Percentiles rank a stretch among this genome's conserved stretches.
These are phyloP conservation scores for Pochonia chlamydosporia DNA, from an alignment of 2,329 filamentous ascomycete species.

Conservation along the genomic window DNA sequence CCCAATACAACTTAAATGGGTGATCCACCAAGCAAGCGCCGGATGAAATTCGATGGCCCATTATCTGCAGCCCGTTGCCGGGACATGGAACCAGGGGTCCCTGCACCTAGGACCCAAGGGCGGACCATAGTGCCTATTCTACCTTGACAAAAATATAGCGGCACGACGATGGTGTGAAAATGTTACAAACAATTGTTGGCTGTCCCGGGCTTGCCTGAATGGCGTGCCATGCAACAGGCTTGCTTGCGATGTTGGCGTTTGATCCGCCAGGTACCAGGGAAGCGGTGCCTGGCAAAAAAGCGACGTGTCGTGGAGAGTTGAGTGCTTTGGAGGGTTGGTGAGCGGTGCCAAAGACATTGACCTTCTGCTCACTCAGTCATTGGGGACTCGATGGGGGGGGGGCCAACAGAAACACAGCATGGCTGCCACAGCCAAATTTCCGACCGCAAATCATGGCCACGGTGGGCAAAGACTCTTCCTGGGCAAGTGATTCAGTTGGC, in stretches of 20 bases:
- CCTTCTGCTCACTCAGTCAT: too few relatives aligned
- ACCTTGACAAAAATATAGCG: conserved; percentile 1
- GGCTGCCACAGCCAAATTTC: neutral
- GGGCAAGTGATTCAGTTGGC: neutral
- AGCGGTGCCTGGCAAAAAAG: too few relatives aligned
- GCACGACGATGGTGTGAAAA: neutral
- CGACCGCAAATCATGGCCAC: neutral
- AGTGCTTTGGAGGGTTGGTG: too few relatives aligned
- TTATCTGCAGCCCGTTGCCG: conserved; percentile 8
- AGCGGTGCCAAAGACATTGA: neutral
- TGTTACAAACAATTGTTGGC: neutral
- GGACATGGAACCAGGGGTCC: conserved; percentile 4
- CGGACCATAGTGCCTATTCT: neutral
- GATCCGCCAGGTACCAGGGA: too few relatives aligned
- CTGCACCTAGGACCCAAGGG: conserved; percentile 1
- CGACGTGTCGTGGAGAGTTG: too few relatives aligned
- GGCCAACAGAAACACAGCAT: too few relatives aligned
- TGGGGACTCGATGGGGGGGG: too few relatives aligned
- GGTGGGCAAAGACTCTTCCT: neutral
- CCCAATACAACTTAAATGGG: conserved; percentile 7
- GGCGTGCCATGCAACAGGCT: too few relatives aligned
- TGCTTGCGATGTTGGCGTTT: too few relatives aligned
- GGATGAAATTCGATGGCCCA: conserved; percentile 9
- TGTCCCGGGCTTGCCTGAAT: too few relatives aligned
- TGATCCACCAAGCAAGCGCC: conserved; percentile 8